Percentiles rank a stretch among this genome's conserved stretches.
phyloP scores from a whole-genome alignment of 176 grass and related monocot genomes.

The Puya raimondii region DNA sequence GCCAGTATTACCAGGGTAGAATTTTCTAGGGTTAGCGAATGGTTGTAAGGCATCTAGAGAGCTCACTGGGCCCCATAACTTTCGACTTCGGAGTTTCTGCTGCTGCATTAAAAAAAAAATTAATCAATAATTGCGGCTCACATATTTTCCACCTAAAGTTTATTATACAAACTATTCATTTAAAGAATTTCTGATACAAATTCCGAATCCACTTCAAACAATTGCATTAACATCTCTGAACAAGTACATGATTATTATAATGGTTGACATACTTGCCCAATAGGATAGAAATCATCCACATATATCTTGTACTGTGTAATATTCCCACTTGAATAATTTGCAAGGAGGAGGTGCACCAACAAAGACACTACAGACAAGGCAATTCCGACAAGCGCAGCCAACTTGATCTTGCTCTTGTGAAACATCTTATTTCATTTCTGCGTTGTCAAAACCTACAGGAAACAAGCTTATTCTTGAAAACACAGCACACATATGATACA shows the following conservation, averaged over 20 bases:
- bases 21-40: slow-evolving; percentile 46
- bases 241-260: not conserved
- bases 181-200: not conserved
- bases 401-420: slow-evolving; percentile 84
- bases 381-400: slow-evolving; percentile 73
- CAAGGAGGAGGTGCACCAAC: slow-evolving; percentile 79
- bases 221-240: not conserved
- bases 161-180: not conserved
- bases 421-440: slow-evolving; percentile 79
- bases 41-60: slow-evolving; percentile 63
- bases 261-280: slow-evolving; percentile 42
- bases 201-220: not conserved
- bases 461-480: not conserved
- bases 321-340: slow-evolving; percentile 69
- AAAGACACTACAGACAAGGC: slow-evolving; percentile 66
- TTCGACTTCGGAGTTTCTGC: slow-evolving; percentile 54
- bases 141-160: not conserved
- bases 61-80: slow-evolving; percentile 74
- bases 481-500: not conserved
- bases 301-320: slow-evolving; percentile 44
- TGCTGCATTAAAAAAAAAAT: slow-evolving; percentile 13
- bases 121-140: slow-evolving; percentile 17
- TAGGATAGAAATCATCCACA: slow-evolving; percentile 49
- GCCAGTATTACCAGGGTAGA: slow-evolving; percentile 46
- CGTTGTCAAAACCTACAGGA: slow-evolving; percentile 30